Evolutionary conservation across 2,329 filamentous ascomycete species (phyloP).

Genomic region (Erysiphe pulchra): DNA sequence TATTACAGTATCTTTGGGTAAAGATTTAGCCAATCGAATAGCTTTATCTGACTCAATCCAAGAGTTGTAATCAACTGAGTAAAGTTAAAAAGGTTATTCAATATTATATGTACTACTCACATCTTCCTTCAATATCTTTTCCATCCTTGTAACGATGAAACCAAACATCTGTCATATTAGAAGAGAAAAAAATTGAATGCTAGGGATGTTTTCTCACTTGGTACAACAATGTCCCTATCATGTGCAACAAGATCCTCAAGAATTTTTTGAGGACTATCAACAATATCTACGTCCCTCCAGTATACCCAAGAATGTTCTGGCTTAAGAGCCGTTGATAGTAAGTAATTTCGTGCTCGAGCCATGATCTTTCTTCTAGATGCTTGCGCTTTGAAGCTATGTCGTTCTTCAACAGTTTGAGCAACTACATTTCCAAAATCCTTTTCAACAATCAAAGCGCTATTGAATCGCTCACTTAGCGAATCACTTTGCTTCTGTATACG

Average conservation of each 20-base stretch:
- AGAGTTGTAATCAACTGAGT: conserved; percentile 84
- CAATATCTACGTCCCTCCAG: conserved; percentile 79
- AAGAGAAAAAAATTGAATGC: background rate
- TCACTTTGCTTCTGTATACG: conserved; percentile 71
- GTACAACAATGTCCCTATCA: conserved; percentile 75
- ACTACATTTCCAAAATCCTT: conserved; percentile 72
- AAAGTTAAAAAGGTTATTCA: conserved; percentile 4
- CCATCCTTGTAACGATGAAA: conserved; percentile 59
- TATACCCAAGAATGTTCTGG: conserved; percentile 86
- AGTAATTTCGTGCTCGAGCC: conserved; percentile 77
- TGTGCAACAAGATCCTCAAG: conserved; percentile 80
- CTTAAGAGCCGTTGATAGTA: conserved; percentile 84
- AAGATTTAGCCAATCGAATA: conserved; percentile 38
- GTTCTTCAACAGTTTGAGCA: conserved; percentile 66
- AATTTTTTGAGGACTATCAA: conserved; percentile 62
- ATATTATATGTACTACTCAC: conserved; percentile 38
- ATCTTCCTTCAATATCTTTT: conserved; percentile 71
- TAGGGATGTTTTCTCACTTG: conserved; percentile 42
- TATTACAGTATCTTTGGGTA: conserved; percentile 57
- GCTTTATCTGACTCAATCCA: conserved; percentile 87
- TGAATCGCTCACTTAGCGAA: conserved; percentile 58
- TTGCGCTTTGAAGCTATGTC: conserved; percentile 80
- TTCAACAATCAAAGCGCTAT: conserved; percentile 76
- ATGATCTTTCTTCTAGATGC: conserved; percentile 69
- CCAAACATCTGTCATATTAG: conserved; percentile 52